Conservation (phyloP, 2,329 filamentous ascomycete genomes). For the Claviceps purpurea region DNA sequence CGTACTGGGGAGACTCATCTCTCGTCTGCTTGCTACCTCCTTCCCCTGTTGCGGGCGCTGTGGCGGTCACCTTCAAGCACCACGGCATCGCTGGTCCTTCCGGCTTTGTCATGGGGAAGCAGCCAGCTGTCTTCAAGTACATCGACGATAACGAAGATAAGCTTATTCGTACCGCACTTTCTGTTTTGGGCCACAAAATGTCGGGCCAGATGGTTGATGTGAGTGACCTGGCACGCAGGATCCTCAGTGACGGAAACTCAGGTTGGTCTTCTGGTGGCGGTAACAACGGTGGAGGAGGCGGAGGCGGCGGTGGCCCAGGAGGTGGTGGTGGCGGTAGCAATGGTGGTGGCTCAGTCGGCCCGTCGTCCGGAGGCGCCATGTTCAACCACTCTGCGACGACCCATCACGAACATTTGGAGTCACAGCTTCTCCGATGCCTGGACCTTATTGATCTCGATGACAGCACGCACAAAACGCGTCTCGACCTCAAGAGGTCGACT, state of each 20-base stretch:
- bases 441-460: conserved; percentile 70
- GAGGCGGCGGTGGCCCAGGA: conserved; percentile 7
- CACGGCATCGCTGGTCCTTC: conserved; percentile 28
- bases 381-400: conserved; percentile 25
- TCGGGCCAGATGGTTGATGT: conserved; percentile 49
- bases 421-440: conserved; percentile 57
- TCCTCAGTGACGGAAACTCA: conserved; percentile 36
- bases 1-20: conserved; percentile 69
- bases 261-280: conserved; percentile 29
- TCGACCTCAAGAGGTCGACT: conserved; percentile 50
- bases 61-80: conserved; percentile 57
- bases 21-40: conserved; percentile 69
- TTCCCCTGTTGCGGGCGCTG: conserved; percentile 50
- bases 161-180: conserved; percentile 53
- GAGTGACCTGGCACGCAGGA: conserved; percentile 46
- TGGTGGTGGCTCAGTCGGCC: conserved; percentile 18
- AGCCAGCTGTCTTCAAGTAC: conserved; percentile 54
- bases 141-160: conserved; percentile 57
- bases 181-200: conserved; percentile 50
- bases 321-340: conserved; percentile 9
- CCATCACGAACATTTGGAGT: conserved; percentile 43
- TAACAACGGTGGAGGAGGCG: background rate
- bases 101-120: conserved; percentile 23
- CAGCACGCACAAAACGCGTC: conserved; percentile 50
- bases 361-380: conserved; percentile 30